Percentiles rank a stretch among this genome's conserved stretches.
phyloP scores from a whole-genome alignment of 2,329 filamentous ascomycete species.

The Chrysoporthe cubensis region DNA sequence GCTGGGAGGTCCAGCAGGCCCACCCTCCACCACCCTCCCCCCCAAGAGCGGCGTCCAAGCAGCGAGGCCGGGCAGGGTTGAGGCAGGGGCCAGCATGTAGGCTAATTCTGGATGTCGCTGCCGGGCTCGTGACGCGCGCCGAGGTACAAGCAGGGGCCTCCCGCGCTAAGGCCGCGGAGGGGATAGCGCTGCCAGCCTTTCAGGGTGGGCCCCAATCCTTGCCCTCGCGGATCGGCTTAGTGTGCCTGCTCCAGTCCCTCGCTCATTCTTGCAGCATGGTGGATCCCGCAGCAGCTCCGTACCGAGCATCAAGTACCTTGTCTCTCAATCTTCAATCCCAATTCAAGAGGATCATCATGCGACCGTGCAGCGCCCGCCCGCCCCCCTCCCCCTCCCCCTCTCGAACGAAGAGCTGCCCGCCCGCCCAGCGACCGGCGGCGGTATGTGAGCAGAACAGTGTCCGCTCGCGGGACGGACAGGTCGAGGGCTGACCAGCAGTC shows the following conservation, averaged over 20 bases:
- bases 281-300: slow-evolving; percentile 13
- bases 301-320: not conserved
- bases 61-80: slow-evolving; percentile 1
- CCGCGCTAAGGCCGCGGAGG: not conserved
- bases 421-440: not conserved
- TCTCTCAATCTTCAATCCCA: not conserved
- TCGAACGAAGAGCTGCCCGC: too few relatives aligned
- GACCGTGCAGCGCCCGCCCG: not conserved
- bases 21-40: not conserved
- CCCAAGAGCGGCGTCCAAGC: slow-evolving; percentile 10
- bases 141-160: not conserved
- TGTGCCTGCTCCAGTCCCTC: slow-evolving; percentile 1
- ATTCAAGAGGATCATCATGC: not conserved
- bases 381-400: not conserved
- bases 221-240: slow-evolving; percentile 12
- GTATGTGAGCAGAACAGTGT: not conserved
- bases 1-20: slow-evolving; percentile 3
- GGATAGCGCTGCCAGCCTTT: slow-evolving; percentile 7
- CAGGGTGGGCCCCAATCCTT: slow-evolving; percentile 5
- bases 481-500: not conserved
- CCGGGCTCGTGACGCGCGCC: slow-evolving; percentile 1
- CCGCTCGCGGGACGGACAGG: too few relatives aligned
- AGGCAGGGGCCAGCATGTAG: slow-evolving; percentile 1
- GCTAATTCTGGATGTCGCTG: slow-evolving; percentile 3
- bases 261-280: slow-evolving; percentile 3